Evolutionary conservation across 1,284 basidiomycete species (phyloP), one percentile per base, ranked within the genome.

Genomic region (Acaromyces ingoldii): DNA sequence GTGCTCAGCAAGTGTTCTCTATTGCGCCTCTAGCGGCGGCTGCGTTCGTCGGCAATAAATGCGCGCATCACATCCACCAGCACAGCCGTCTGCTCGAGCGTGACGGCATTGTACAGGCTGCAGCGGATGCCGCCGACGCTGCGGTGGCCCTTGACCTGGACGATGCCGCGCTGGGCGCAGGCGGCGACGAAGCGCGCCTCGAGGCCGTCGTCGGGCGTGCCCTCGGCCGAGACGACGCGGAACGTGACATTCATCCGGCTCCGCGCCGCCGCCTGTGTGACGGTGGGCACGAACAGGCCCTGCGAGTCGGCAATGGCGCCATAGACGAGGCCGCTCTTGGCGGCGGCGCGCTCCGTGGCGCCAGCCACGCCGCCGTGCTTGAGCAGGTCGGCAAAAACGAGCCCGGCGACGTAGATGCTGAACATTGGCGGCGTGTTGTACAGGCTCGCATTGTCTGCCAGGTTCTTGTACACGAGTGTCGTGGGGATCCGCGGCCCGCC

Each of bases 391-490:
- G 83, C 78, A 58, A 98, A 82, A 17, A 97, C 91, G 41, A 98
- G 81, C 2, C 88, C 88, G 3, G 88, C 83, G 55, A 96, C 85
- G 77, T 98, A 98, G 70, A 99, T 87, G 52, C 91, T 78, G 74
- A 98, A 85, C 65, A 91, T 89, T 1, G 91, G 85, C 1, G 95
- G 95, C 1, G 95, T 99, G 51, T 99, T 97, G 78, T 92, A 89
- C 77, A 98, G 78, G 66, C 87, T 91, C 58, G 81, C 82, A 54
- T 83, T 82, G 68, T 91, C 87, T 40, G 85, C 84, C 54, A 89
- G 81, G 33, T 83, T 85, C 78, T 90, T 91, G 83, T 91, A 98
- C 44, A 88, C 82, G 69, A 93, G 80, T 62, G 84, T 86, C 30
- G 84, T 76, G 0, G 91, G 91, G 11, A 92, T 85, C 4, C 74